Evolutionary conservation across 2,329 filamentous ascomycete species (phyloP).

Genomic region (Cordyceps cateniannulata): DNA sequence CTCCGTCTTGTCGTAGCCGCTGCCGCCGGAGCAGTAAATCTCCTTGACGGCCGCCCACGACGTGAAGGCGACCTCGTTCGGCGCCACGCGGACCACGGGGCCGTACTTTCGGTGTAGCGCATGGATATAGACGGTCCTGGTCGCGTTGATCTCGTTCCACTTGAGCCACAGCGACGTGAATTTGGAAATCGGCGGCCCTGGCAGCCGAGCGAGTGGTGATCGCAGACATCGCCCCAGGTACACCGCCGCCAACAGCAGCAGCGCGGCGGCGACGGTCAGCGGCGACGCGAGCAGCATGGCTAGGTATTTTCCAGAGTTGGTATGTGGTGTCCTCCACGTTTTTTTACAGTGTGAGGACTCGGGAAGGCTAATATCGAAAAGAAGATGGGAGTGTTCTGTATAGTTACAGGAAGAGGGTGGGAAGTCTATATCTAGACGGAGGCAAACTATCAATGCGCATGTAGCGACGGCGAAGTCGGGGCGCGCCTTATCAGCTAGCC

Average conservation of each 20-base stretch:
- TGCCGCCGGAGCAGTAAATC: constrained; percentile 56
- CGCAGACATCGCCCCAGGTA: constrained; percentile 22
- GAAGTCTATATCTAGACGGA: neutral
- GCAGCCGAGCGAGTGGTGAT: constrained; percentile 34
- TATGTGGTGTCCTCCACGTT: neutral
- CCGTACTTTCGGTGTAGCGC: constrained; percentile 48
- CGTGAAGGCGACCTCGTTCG: constrained; percentile 54
- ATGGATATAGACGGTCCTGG: constrained; percentile 50
- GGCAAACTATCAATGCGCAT: neutral
- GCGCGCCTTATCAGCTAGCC: constrained; percentile 7
- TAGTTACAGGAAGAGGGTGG: neutral
- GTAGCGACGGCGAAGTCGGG: neutral
- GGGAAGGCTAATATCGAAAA: neutral
- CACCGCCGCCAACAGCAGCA: constrained; percentile 20
- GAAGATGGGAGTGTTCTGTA: neutral
- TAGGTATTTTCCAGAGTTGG: neutral
- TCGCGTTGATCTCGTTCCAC: constrained; percentile 49
- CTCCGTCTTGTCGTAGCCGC: constrained; percentile 58
- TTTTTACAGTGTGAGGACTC: too few relatives aligned
- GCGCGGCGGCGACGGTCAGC: constrained; percentile 18
- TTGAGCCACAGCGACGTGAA: constrained; percentile 47
- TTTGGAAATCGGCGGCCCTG: constrained; percentile 41
- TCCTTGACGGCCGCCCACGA: constrained; percentile 51
- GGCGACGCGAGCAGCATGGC: constrained; percentile 22
- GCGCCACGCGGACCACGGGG: constrained; percentile 49